Evolutionary conservation across 768 basidiomycete genomes (phyloP).

Genomic region (Podaxis mareebaensis): DNA sequence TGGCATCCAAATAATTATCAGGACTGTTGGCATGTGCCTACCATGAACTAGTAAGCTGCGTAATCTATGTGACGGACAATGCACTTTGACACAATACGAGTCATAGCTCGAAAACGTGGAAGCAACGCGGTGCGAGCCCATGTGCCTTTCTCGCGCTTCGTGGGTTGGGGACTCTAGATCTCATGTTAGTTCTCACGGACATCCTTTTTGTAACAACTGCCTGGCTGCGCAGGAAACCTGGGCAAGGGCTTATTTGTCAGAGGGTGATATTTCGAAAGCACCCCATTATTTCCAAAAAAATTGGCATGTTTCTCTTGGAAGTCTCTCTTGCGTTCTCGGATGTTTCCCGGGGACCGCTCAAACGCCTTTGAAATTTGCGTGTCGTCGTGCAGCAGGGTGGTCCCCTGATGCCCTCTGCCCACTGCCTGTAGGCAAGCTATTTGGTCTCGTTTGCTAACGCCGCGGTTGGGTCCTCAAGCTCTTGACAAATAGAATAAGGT

Average conservation of each 20-base stretch:
- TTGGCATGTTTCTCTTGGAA: conserved; percentile 2
- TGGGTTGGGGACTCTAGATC: neutral
- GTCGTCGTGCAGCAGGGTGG: neutral
- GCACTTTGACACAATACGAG: neutral
- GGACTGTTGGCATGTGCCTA: too few relatives aligned
- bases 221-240: neutral
- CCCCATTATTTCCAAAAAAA: neutral
- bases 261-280: neutral
- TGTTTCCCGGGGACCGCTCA: conserved; percentile 7
- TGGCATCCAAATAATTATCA: too few relatives aligned
- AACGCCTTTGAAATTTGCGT: conserved; percentile 4
- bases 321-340: neutral
- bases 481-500: conserved; percentile 14
- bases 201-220: neutral
- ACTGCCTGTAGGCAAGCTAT: conserved; percentile 4
- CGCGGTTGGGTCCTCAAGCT: neutral
- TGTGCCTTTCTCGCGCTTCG: neutral
- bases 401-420: conserved; percentile 9
- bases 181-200: neutral
- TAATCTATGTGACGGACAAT: neutral
- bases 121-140: neutral
- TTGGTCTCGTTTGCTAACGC: neutral
- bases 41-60: too few relatives aligned
- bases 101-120: conserved; percentile 7
- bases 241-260: neutral